Percentiles rank a stretch among this genome's conserved stretches.
Conservation (phyloP, 2,329 filamentous ascomycete species). For the Tolypocladium inflatum region DNA sequence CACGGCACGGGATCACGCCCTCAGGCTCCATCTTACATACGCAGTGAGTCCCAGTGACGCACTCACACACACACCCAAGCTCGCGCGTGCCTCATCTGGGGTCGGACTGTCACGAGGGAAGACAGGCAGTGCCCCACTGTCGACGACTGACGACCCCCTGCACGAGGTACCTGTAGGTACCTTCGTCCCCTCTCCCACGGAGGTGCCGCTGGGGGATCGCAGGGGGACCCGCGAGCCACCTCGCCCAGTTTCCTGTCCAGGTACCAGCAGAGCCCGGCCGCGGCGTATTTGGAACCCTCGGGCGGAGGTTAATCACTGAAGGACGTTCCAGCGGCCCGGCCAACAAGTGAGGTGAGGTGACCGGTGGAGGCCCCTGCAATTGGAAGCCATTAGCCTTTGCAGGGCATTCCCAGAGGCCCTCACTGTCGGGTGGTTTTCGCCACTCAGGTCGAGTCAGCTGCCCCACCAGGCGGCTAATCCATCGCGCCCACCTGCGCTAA, state of each 20-base stretch:
- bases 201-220: neutral
- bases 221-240: neutral
- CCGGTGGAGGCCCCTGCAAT: neutral
- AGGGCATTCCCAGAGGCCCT: neutral
- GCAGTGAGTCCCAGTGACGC: neutral
- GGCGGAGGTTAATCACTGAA: neutral
- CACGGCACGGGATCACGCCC: slow-evolving; percentile 1
- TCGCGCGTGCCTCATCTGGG: neutral
- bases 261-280: neutral
- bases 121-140: neutral
- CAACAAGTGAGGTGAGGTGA: neutral
- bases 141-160: neutral
- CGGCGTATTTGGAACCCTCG: neutral
- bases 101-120: neutral
- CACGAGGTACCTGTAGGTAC: neutral
- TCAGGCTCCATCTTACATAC: neutral
- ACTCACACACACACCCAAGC: neutral
- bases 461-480: slow-evolving; percentile 17
- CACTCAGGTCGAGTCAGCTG: slow-evolving; percentile 21
- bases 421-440: slow-evolving; percentile 5
- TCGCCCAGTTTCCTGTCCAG: neutral
- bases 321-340: neutral
- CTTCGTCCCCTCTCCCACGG: neutral
- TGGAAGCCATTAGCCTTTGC: neutral
- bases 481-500: slow-evolving; percentile 2